Conservation (phyloP, 202 grass and related monocot genomes). For the Bolboschoenoplectus hybrid region DNA sequence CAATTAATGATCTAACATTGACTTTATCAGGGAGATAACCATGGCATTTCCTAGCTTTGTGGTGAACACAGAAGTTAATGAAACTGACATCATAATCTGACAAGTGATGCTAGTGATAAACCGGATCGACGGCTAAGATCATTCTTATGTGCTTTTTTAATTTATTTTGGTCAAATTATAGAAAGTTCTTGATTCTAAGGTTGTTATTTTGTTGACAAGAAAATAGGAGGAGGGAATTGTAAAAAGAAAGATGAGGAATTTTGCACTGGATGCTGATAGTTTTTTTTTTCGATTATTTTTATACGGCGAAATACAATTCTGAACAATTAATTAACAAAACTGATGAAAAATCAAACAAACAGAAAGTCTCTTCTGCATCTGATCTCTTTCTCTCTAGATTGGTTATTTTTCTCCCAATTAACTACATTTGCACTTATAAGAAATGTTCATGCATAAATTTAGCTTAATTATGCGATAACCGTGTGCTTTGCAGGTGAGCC, state of each 20-base stretch:
- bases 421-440: background rate
- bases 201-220: background rate
- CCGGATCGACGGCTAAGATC: background rate
- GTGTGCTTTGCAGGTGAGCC: background rate
- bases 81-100: constrained; percentile 46
- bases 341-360: background rate
- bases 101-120: background rate
- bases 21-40: constrained; percentile 60
- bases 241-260: background rate
- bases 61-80: constrained; percentile 48
- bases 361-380: background rate
- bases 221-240: constrained; percentile 19
- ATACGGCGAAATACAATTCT: background rate
- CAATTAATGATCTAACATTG: background rate
- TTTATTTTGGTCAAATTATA: constrained; percentile 17
- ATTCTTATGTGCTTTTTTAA: background rate
- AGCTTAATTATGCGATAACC: background rate
- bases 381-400: background rate
- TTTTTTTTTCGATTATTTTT: background rate
- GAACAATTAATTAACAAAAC: background rate
- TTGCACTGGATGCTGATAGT: background rate
- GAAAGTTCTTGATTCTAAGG: background rate
- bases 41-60: constrained; percentile 69
- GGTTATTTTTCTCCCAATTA: background rate
- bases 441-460: background rate